Base-by-base conservation (phyloP, 305 asterid species). In the Ilex paraguariensis region DNA sequence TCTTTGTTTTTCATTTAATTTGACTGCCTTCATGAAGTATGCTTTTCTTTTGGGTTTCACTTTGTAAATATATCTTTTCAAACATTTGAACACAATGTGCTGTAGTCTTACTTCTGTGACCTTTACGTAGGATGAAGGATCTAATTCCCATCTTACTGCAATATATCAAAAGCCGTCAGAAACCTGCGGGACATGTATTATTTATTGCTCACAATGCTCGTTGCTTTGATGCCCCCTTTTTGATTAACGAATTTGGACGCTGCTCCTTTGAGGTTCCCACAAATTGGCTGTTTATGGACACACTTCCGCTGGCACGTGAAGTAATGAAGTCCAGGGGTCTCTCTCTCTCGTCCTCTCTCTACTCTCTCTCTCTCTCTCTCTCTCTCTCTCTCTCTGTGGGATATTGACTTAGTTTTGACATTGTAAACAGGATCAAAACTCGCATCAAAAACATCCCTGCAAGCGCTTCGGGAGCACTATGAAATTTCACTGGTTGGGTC, bases 71-170 rank as follows among this genome's bases (percentile, higher is more conserved):
- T 36, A 4, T 36, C 42, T 36, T 36, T 36, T 36, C 7, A 36
- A 36, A 36, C 6, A 2, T 21, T 36, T 8, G 42, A 36, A 4
- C 0, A 36, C 42, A 5, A 2, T 36, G 42, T 36, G 42, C 42
- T 36, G 42, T 36, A 36, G 42, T 55, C 67, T 71, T 57, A 64
- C 39, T 63, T 49, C 62, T 56, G 50, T 50, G 49, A 45, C n/a
- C 39, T 10, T 72, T 70, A 68, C 76, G 78, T 70, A 93, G 99
- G 92, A 93, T 90, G 99, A 85, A 83, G 85, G 96, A 93, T 59
- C 81, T 90, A 54, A 86, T 93, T 62, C 99, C 99, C 5, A 70
- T 90, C 73, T 73, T 93, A 66, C 67, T 90, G 55, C 62, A 77
- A 57, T 93, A 82, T 63, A 77, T 90, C 30, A 68, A 66, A 67